Base-by-base conservation (phyloP, 176 grass and related monocot species). In the Paspalum vaginatum region DNA sequence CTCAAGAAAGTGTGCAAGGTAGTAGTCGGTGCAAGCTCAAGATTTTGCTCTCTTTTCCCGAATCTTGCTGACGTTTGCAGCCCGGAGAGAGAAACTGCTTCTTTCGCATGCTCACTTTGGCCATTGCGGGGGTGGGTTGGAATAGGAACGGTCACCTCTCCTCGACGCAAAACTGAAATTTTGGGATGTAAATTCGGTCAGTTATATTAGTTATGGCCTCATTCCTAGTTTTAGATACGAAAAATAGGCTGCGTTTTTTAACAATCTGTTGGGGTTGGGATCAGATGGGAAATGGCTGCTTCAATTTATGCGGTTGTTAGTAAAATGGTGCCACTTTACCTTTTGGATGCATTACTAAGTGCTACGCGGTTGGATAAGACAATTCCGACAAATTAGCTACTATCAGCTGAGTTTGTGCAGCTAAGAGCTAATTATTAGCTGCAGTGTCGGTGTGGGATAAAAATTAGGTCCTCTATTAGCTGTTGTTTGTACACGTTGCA, bases 1-100 rank as follows among this genome's bases (percentile, higher is more conserved):
- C 94, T 97, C 45, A 90, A 92, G 79, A 97, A 92, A 86, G 94
- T 97, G 9, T 97, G 94, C 80, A 97, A 97, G 90, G 88, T 92
- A 82, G 42, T 43, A 7, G 16, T 10, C 60, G 27, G 51, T 65
- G 55, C 74, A 43, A 53, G 7, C 12, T 61, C 9, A 16, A 14
- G 66, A 15, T 59, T 0, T 51, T 37, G 11, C 0, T 8, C 57
- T 15, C 11, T 32, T 55, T 55, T 51, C 6, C 9, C 13, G 20
- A 40, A 26, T 72, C 15, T 18, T 50, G 10, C 10, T 26, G 20
- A 78, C 38, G 13, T 20, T 42, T 41, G 11, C 20, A 55, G 58
- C 8, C 16, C 27, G 6, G 42, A 51, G 44, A 11, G 38, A 46
- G 4, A 41, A 24, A 75, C 3, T 46, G 39, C n/a, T 57, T 42